Base-by-base conservation (phyloP, 257 asterid species). In the Fraxinus cuspidata region DNA sequence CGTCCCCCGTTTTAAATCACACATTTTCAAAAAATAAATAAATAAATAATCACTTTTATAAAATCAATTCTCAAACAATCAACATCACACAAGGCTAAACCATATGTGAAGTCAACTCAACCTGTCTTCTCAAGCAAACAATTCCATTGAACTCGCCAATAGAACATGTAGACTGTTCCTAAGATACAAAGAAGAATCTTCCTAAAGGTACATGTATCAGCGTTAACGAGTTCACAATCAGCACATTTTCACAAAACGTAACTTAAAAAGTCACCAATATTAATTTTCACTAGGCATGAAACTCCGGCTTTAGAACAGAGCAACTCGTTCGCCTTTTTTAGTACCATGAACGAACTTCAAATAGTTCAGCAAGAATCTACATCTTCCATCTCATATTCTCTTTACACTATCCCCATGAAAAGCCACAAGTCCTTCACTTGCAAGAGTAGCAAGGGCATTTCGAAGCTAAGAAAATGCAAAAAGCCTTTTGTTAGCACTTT, bases 341-440 rank as follows among this genome's bases (percentile, higher is more conserved):
- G 19, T 13, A 13, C 19, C 21, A 35, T 73, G 32, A 53, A 63
- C 2, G 21, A 79, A 64, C 58, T 65, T 47, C 53, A 63, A 63
- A 21, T 29, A 51, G 38, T 64, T 64, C 12, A 27, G 31, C 65
- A 63, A 76, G 13, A 53, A 73, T 67, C 56, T 31, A 3, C 65
- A 70, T 29, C 29, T 40, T 31, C 19, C 21, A 6, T 25, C 49
- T 86, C 84, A 95, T 47, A 93, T 73, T 88, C 99, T 93, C 90
- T 88, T 93, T 35, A 96, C 95, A 32, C 84, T 87, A 69, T 96
- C 99, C 10, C 99, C 97, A 25, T 93, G 98, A 70, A 93, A 85
- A 60, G 71, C 85, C 1, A 94, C 87, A 66, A 96, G 85, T 51
- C 97, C 99, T 85, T 96, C 99, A 60, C 77, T 87, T 64, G 97